These are phyloP conservation scores for Fraxinus americana DNA, from an alignment of 257 asterid species.

Conservation along the genomic window DNA sequence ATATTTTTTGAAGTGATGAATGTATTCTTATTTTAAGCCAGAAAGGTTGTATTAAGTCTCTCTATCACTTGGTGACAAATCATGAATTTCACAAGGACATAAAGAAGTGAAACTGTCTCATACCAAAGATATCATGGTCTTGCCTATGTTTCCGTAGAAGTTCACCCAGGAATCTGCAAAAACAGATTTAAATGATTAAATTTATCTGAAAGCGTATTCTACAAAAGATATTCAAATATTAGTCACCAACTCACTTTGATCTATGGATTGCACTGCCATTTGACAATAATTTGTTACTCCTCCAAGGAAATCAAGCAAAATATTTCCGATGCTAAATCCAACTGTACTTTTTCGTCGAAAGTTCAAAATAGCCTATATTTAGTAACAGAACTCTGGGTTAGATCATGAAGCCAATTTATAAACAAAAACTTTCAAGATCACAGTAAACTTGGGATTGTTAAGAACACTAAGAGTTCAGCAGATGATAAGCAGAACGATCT, in stretches of 20 bases:
- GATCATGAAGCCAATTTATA: slow-evolving; percentile 2
- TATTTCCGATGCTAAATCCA: slow-evolving; percentile 94
- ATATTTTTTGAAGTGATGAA: not conserved
- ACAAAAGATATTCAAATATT: not conserved
- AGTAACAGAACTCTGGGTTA: slow-evolving; percentile 9
- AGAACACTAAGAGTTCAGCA: not conserved
- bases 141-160: slow-evolving; percentile 90
- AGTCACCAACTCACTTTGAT: slow-evolving; percentile 66
- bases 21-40: not conserved
- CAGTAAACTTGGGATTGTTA: not conserved
- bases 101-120: slow-evolving; percentile 8
- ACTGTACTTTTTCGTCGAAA: slow-evolving; percentile 76
- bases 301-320: slow-evolving; percentile 84
- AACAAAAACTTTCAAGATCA: not conserved
- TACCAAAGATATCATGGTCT: slow-evolving; percentile 91
- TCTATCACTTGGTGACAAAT: not conserved
- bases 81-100: not conserved
- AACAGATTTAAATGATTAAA: not conserved
- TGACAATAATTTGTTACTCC: slow-evolving; percentile 76
- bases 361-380: slow-evolving; percentile 63
- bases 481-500: not conserved
- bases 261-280: slow-evolving; percentile 90
- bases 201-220: not conserved
- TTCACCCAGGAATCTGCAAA: slow-evolving; percentile 80
- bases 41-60: not conserved